phyloP scores from a whole-genome alignment of 73 alveolate genomes.

The Uronychia setigera region DNA sequence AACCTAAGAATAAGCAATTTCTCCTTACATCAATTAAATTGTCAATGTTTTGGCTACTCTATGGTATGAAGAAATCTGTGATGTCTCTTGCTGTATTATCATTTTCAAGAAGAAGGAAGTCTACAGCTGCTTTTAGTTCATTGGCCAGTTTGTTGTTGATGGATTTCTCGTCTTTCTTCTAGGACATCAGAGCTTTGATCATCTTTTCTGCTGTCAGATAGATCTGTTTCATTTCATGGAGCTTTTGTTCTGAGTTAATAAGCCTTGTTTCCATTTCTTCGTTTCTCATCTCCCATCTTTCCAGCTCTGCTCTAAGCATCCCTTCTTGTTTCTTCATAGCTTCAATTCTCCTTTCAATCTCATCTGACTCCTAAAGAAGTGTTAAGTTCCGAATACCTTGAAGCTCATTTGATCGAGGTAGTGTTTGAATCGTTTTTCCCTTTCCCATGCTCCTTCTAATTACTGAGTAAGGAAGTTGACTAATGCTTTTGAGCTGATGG shows the following conservation, averaged over 20 bases:
- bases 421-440: background rate
- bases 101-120: background rate
- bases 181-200: conserved; percentile 8
- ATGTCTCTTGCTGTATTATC: background rate
- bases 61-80: background rate
- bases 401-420: background rate
- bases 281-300: conserved; percentile 23
- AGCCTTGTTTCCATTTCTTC: conserved; percentile 39
- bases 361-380: background rate
- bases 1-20: background rate
- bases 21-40: background rate
- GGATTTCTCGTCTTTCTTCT: conserved; percentile 1
- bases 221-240: conserved; percentile 10
- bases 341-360: conserved; percentile 13
- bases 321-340: conserved; percentile 1
- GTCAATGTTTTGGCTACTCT: background rate
- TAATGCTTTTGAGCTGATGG: background rate
- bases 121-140: background rate
- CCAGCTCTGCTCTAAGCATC: conserved; percentile 21
- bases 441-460: background rate
- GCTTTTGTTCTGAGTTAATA: conserved; percentile 15
- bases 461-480: background rate
- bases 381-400: background rate
- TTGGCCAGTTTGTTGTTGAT: background rate
- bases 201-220: conserved; percentile 15